Evolutionary conservation across 192 early-diverging fungal genomes (phyloP).

Genomic region (Entomortierella lignicola): DNA sequence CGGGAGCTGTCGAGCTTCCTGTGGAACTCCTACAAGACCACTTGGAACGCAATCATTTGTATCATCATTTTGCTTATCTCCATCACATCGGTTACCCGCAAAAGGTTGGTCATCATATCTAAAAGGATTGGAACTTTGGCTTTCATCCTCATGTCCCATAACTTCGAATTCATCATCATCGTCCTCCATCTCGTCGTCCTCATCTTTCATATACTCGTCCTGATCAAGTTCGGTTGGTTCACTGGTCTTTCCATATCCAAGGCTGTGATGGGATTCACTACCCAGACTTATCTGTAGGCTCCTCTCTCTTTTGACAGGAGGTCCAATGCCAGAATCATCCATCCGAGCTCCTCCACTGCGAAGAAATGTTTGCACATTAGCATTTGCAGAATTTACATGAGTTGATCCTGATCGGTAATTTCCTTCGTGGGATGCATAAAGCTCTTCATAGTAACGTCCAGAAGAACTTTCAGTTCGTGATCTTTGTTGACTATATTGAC

Average conservation of each 20-base stretch:
- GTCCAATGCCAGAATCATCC: conserved; percentile 4
- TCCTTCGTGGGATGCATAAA: background rate
- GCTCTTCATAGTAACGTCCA: background rate
- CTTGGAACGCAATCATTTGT: conserved; percentile 23
- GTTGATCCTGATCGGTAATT: background rate
- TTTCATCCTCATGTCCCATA: background rate
- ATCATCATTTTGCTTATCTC: background rate
- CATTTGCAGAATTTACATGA: background rate
- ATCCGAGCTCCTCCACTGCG: background rate
- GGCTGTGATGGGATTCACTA: background rate
- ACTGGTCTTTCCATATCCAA: background rate
- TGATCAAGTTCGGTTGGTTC: background rate
- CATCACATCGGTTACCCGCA: background rate
- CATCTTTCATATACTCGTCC: background rate
- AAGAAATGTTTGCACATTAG: background rate
- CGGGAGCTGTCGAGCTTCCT: conserved; percentile 9
- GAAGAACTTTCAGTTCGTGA: background rate
- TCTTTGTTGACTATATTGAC: conserved; percentile 1
- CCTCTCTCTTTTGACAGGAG: background rate
- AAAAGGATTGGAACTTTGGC: background rate
- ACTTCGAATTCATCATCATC: background rate
- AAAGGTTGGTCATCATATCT: background rate
- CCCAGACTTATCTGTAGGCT: background rate
- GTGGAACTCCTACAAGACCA: conserved; percentile 28
- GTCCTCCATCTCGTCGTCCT: background rate